Percentiles rank a stretch among this genome's conserved stretches.
phyloP scores from a whole-genome alignment of 805 yeast species.

The Helenozyma rhizophorensis region DNA sequence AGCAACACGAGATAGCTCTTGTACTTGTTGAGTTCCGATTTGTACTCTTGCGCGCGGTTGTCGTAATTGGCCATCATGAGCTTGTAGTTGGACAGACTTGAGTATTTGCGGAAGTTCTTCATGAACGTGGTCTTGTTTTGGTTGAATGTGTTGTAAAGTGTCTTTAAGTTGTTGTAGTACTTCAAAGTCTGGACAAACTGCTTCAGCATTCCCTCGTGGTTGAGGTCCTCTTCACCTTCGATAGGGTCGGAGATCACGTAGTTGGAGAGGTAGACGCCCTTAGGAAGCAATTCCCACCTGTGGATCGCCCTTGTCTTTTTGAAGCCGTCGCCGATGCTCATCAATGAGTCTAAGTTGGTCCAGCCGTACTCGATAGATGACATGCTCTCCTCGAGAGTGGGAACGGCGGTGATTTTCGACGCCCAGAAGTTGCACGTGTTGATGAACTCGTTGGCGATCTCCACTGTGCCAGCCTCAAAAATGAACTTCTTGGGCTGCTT shows the following conservation, averaged over 20 bases:
- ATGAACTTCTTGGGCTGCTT: conserved; percentile 40
- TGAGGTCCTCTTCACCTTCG: conserved; percentile 17
- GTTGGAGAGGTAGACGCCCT: conserved; percentile 38
- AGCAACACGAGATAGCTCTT: conserved; percentile 43
- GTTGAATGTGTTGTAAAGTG: conserved; percentile 29
- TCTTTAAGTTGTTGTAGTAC: conserved; percentile 37
- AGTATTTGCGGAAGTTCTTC: conserved; percentile 23
- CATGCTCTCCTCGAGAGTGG: conserved; percentile 61
- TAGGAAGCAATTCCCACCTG: conserved; percentile 41
- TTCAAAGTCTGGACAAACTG: conserved; percentile 39
- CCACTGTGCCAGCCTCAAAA: conserved; percentile 63
- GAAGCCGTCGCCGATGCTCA: conserved; percentile 24
- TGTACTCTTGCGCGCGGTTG: conserved; percentile 38
- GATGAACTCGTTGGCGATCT: conserved; percentile 65
- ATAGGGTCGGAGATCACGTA: conserved; percentile 19
- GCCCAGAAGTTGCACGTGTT: conserved; percentile 90
- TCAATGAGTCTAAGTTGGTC: conserved; percentile 41
- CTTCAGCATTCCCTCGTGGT: conserved; percentile 39
- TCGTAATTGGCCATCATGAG: conserved; percentile 37
- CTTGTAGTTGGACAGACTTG: conserved; percentile 30
- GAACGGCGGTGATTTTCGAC: conserved; percentile 76
- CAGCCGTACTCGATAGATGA: conserved; percentile 84
- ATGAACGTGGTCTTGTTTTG: conserved; percentile 27
- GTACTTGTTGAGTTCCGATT: conserved; percentile 41
- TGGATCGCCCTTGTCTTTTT: conserved; percentile 30